phyloP scores from a whole-genome alignment of 441 rosid genomes.

The Populus tomentosa region DNA sequence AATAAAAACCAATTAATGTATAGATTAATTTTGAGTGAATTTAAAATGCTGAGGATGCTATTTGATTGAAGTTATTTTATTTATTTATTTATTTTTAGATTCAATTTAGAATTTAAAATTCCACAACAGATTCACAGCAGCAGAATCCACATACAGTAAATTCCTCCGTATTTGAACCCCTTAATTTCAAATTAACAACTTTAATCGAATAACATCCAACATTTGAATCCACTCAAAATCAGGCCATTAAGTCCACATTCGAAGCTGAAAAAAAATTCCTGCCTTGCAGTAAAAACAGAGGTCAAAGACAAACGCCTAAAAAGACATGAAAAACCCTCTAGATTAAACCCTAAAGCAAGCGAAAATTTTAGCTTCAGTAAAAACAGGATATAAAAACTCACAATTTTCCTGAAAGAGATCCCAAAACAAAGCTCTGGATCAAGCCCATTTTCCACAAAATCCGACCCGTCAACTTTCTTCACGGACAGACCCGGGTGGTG shows the following conservation, averaged over 20 bases:
- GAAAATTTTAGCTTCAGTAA: background rate
- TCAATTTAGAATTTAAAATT: background rate
- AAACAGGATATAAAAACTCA: constrained; percentile 32
- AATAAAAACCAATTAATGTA: too few species aligned
- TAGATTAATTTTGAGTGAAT: background rate
- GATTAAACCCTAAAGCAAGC: background rate
- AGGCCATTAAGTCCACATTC: background rate
- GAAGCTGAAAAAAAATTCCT: background rate
- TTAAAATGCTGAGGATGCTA: background rate
- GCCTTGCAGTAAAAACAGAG: background rate
- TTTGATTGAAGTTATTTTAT: background rate
- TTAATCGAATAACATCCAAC: background rate
- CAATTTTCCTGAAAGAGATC: constrained; percentile 67
- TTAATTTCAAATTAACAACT: too few species aligned
- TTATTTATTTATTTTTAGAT: too few species aligned
- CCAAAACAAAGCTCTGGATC: constrained; percentile 68
- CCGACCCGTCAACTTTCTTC: constrained; percentile 47
- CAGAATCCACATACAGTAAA: background rate
- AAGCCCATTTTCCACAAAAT: constrained; percentile 43
- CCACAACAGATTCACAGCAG: background rate
- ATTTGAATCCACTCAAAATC: background rate
- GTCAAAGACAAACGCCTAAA: background rate
- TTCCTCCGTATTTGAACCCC: background rate
- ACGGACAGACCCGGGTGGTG: constrained; percentile 1
- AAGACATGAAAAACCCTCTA: background rate